A percentile compares a stretch with the other conserved stretches of the same genome.
Conservation (phyloP, 305 asterid species). For the Solanum hybrid region DNA sequence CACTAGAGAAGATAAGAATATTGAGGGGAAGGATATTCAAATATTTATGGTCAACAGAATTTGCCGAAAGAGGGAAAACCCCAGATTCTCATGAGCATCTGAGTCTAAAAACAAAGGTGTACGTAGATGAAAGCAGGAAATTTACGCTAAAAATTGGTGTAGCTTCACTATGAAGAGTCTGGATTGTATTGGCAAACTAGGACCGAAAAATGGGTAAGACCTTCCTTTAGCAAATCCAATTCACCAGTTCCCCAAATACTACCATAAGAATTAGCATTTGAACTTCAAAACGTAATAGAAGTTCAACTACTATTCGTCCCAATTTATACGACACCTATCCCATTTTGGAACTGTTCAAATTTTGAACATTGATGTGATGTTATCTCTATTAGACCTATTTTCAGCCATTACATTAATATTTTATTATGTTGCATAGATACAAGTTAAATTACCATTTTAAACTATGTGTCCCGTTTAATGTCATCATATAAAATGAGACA, state of each 20-base stretch:
- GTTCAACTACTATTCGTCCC: neutral
- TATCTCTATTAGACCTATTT: neutral
- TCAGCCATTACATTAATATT: neutral
- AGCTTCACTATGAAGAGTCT: neutral
- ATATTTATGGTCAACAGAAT: neutral
- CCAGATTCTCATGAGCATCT: neutral
- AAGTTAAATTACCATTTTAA: neutral
- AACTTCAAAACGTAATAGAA: neutral
- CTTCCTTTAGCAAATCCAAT: neutral
- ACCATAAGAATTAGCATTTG: neutral
- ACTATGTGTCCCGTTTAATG: neutral
- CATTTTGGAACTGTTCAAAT: neutral
- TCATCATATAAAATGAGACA: neutral
- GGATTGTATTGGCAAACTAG: neutral
- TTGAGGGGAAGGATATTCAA: neutral
- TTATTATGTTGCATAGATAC: neutral
- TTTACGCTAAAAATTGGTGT: neutral
- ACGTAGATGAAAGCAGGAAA: neutral
- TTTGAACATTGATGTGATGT: neutral
- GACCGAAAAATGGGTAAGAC: neutral
- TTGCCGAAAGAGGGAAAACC: neutral
- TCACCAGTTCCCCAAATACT: neutral
- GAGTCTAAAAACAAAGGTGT: neutral
- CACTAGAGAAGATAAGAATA: neutral
- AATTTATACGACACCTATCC: neutral